Evolutionary conservation across 129 eudicot genomes (phyloP).

Genomic region (Flaveria brownii): DNA sequence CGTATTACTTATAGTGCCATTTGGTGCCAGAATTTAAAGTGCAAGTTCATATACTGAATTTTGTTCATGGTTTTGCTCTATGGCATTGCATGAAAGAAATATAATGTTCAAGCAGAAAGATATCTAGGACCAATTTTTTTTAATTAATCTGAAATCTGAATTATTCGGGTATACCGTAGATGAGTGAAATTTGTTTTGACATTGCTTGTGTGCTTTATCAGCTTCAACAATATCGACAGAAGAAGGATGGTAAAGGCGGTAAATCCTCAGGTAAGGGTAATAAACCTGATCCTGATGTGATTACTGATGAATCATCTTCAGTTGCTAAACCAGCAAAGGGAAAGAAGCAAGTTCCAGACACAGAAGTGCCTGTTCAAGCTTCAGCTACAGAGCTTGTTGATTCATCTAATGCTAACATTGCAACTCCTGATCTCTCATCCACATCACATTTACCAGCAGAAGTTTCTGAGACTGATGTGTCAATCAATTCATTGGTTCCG

Average conservation of each 20-base stretch:
- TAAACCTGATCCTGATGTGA: constrained; percentile 51
- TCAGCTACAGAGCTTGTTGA: not conserved
- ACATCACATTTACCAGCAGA: constrained; percentile 35
- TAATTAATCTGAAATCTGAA: not conserved
- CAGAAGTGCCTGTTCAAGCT: constrained; percentile 35
- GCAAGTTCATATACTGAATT: not conserved
- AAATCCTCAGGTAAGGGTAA: constrained; percentile 63
- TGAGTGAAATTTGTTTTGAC: constrained; percentile 13
- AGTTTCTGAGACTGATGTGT: constrained; percentile 40
- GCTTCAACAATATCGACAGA: constrained; percentile 94
- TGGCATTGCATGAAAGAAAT: constrained; percentile 2
- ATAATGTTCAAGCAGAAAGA: not conserved
- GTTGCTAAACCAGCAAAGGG: constrained; percentile 32
- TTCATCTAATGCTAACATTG: constrained; percentile 27
- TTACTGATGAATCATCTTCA: constrained; percentile 43
- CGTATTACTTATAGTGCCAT: not conserved
- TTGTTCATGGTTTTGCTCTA: not conserved
- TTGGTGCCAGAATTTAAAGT: constrained; percentile 16
- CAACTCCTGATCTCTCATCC: constrained; percentile 33
- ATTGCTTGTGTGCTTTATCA: constrained; percentile 38
- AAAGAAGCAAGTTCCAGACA: constrained; percentile 37
- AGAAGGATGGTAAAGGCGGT: constrained; percentile 85
- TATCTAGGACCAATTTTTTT: not conserved
- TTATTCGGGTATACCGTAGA: not conserved
- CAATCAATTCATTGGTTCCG: constrained; percentile 24